A percentile compares a stretch with the other conserved stretches of the same genome.
phyloP scores from a whole-genome alignment of 2,329 filamentous ascomycete species.

The Gnomoniopsis sp. region DNA sequence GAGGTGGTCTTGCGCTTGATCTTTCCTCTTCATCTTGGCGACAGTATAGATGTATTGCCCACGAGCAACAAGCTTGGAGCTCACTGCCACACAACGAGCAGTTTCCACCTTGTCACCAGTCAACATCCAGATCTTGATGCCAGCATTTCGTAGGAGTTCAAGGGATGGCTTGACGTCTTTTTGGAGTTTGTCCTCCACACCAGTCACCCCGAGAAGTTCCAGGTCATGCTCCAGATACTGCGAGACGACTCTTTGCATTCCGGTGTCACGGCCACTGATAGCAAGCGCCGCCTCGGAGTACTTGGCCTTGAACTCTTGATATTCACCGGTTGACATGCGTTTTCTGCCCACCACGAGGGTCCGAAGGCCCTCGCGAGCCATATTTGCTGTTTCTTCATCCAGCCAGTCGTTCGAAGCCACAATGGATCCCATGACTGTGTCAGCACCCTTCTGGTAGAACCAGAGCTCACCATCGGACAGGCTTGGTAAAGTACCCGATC shows the following conservation, averaged over 20 bases:
- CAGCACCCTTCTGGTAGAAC: slow-evolving; percentile 98
- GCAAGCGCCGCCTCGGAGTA: slow-evolving; percentile 79
- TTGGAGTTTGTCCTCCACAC: slow-evolving; percentile 95
- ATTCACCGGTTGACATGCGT: slow-evolving; percentile 73
- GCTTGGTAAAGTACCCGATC: slow-evolving; percentile 43
- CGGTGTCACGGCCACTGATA: slow-evolving; percentile 74
- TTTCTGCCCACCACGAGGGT: slow-evolving; percentile 95
- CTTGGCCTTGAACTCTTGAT: slow-evolving; percentile 71
- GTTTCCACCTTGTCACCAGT: slow-evolving; percentile 99
- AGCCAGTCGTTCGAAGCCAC: slow-evolving; percentile 97
- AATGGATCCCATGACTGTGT: slow-evolving; percentile 96
- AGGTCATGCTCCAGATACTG: slow-evolving; percentile 83
- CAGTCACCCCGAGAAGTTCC: slow-evolving; percentile 93
- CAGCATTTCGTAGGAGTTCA: slow-evolving; percentile 91
- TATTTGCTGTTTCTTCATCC: slow-evolving; percentile 98
- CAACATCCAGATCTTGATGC: slow-evolving; percentile 99
- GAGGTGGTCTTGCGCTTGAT: slow-evolving; percentile 81
- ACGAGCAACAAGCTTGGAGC: slow-evolving; percentile 86
- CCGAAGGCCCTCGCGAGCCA: slow-evolving; percentile 93
- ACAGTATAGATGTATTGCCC: slow-evolving; percentile 97
- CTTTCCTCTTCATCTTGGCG: slow-evolving; percentile 76
- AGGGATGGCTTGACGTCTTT: slow-evolving; percentile 92
- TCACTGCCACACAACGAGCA: slow-evolving; percentile 91
- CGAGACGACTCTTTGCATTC: slow-evolving; percentile 76
- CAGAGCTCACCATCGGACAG: slow-evolving; percentile 75